phyloP scores from a whole-genome alignment of 2,329 filamentous ascomycete species.

The Diplocarpon rosae region DNA sequence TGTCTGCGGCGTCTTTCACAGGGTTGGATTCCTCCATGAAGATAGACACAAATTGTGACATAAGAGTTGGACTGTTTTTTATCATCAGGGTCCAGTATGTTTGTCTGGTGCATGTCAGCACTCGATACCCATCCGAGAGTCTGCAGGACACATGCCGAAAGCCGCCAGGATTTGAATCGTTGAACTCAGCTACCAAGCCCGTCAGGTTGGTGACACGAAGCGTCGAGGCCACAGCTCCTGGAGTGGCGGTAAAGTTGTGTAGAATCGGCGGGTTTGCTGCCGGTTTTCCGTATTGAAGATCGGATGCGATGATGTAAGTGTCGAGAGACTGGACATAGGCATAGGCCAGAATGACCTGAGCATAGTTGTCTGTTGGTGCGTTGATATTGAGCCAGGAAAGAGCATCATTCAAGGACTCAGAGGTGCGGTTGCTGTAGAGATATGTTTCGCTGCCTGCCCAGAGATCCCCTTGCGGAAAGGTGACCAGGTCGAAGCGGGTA shows the following conservation, averaged over 20 bases:
- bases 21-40: conserved; percentile 13
- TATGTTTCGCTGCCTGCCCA: conserved; percentile 11
- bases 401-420: conserved; percentile 9
- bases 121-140: neutral
- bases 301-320: conserved; percentile 4
- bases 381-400: conserved; percentile 11
- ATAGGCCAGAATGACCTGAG: conserved; percentile 14
- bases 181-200: conserved; percentile 15
- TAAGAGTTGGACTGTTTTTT: conserved; percentile 13
- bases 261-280: conserved; percentile 14
- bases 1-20: conserved; percentile 8
- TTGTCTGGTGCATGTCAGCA: conserved; percentile 5
- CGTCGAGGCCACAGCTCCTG: conserved; percentile 9
- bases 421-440: conserved; percentile 7
- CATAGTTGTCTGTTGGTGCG: conserved; percentile 10
- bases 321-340: conserved; percentile 6
- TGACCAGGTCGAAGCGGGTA: conserved; percentile 28
- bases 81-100: conserved; percentile 15
- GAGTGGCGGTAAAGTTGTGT: conserved; percentile 11
- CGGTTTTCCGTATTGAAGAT: conserved; percentile 15
- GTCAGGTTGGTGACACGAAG: conserved; percentile 14
- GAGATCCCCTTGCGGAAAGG: conserved; percentile 20
- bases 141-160: conserved; percentile 10
- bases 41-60: conserved; percentile 14
- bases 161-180: conserved; percentile 16